Evolutionary conservation across 768 basidiomycete genomes (phyloP), one percentile per base, ranked within the genome.

Genomic region (Leucosporidium yakuticum): DNA sequence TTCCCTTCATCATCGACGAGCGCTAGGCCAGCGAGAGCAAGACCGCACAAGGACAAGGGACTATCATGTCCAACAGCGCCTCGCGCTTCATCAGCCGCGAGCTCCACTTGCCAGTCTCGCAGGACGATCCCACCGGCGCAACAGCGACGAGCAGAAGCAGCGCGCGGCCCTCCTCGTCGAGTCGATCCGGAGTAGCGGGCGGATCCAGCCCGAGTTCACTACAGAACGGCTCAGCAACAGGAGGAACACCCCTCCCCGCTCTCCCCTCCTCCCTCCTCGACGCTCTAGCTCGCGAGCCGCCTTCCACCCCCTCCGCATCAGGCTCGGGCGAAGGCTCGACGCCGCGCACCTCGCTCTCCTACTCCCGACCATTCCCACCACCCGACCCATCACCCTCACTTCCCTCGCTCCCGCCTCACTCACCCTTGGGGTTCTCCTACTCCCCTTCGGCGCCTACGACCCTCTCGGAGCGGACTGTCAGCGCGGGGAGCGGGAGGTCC

Each of bases 251-350:
- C 0, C 36, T 50, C 1, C 69, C 69, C 1, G 64, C 62, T 4
- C 48, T 70, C 1, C 69, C 69, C 8, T 14, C 32, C 36, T 55
- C 58, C 23, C 55, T 71, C 25, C 44, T 71, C 23, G 63, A 64
- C n/a, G 63, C 63, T 5, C 60, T 71, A 44, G 36, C 65, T 49
- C 49, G 70, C 8, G 55, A 51, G 12, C 70, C 66, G 9, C 65
- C 60, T 8, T n/a, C 31, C 21, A 29, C 60, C 2, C 29, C 27
- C 50, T 32, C 50, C 17, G 1, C 60, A 2, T 23, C 49, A 3
- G 31, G 27, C 36, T 31, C 39, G 31, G 27, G 5, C 56, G 27
- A 25, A 55, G 11, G 29, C 47, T 12, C 23, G 32, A 3, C 51
- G 34, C 4, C 34, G n/a, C 36, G 53, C 29, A 50, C 50, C 23